Base-by-base conservation (phyloP, 495 filamentous ascomycete species). In the Podospora fimiseda region DNA sequence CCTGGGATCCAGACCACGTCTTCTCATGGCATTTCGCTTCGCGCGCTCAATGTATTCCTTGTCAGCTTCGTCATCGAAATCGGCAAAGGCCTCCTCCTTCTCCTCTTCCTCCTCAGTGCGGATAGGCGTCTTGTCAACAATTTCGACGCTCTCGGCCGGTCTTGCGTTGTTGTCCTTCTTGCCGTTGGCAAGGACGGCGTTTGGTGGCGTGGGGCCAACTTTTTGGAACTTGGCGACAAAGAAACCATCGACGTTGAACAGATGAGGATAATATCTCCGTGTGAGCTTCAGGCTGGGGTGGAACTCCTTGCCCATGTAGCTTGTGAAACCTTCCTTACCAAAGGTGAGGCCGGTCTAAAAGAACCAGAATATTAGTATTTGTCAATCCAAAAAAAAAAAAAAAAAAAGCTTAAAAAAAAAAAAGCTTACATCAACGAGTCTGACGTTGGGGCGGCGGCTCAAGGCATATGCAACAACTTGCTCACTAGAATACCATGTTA, bases 221-320 rank as follows among this genome's bases (percentile, higher is more conserved):
- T 98, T 98, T 73, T 94, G 92, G 65, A 98, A 84, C 71, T 97
- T 98, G 62, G 88, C 86, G 51, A 97, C 93, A 66, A 94, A 98
- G 83, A 98, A 98, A 49, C 93, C 93, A 59, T 98, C 93, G 21
- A 98, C 88, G 73, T 98, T 98, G 75, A 92, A 91, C 40, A 88
- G 78, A 60, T 97, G 92, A 0, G 92, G 92, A 70, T 96, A 97
- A 70, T 88, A 98, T 48, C 94, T 78, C 47, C 89, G 79, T 14
- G 92, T 92, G 60, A 90, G 72, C 59, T 87, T 88, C 79, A 98
- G 84, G 66, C 81, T 86, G 5, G 83, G 76, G 61, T 89, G 84
- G 70, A 98, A 98, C 45, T 78, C 81, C 79, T 96, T 96, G 64
- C 89, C 86, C 78, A 85, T 85, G 70, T 84, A 95, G 54, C 74